phyloP scores from a whole-genome alignment of 1,139 yeast genomes.

The Blastobotrys capitulatus region DNA sequence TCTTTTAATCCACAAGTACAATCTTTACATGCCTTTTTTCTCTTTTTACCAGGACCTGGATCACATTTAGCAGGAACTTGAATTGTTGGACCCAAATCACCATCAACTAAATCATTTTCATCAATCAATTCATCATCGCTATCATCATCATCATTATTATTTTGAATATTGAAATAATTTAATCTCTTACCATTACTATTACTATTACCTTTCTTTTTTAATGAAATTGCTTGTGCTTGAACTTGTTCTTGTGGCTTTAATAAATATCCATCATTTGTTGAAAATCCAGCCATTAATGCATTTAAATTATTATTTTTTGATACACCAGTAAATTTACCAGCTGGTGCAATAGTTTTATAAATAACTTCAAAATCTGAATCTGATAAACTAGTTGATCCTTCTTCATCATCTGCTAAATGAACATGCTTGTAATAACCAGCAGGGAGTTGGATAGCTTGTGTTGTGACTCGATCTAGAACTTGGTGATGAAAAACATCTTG shows the following conservation, averaged over 20 bases:
- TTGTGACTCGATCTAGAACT: slow-evolving; percentile 65
- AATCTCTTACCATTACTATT: slow-evolving; percentile 4
- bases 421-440: slow-evolving; percentile 44
- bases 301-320: slow-evolving; percentile 41
- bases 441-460: slow-evolving; percentile 47
- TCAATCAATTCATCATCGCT: slow-evolving; percentile 42
- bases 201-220: slow-evolving; percentile 6
- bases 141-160: slow-evolving; percentile 31
- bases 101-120: slow-evolving; percentile 43
- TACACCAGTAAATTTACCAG: slow-evolving; percentile 50
- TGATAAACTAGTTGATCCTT: slow-evolving; percentile 13
- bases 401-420: slow-evolving; percentile 46
- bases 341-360: slow-evolving; percentile 39
- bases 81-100: slow-evolving; percentile 34
- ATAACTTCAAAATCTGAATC: slow-evolving; percentile 40
- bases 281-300: slow-evolving; percentile 60
- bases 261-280: slow-evolving; percentile 40
- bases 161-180: slow-evolving; percentile 17
- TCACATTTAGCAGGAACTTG: slow-evolving; percentile 39
- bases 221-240: not conserved
- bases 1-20: slow-evolving; percentile 97
- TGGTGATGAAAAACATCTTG: slow-evolving; percentile 40
- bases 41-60: slow-evolving; percentile 45
- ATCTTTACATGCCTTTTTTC: slow-evolving; percentile 77
- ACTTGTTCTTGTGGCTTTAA: slow-evolving; percentile 29